Conservation (phyloP, 2,329 filamentous ascomycete genomes). For the Aspergillus sp. region DNA sequence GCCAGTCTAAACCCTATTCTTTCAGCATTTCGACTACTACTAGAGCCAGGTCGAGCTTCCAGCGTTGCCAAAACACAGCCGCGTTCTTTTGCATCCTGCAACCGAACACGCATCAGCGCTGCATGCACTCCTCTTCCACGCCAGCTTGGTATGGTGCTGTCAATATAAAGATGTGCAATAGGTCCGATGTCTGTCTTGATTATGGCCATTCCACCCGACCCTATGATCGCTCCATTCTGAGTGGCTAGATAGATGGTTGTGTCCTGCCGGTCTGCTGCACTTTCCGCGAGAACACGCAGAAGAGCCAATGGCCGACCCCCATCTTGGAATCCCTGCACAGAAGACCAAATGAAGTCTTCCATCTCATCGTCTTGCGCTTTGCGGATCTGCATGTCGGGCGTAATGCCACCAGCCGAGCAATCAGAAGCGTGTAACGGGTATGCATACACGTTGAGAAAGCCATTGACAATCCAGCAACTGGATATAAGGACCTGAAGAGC, state of each 20-base stretch:
- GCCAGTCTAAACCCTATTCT: slow-evolving; percentile 16
- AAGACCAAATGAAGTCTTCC: slow-evolving; percentile 13
- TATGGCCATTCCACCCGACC: slow-evolving; percentile 13
- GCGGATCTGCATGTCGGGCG: slow-evolving; percentile 1
- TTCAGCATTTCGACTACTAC: slow-evolving; percentile 17
- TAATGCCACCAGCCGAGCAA: background rate
- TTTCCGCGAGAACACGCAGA: slow-evolving; percentile 10
- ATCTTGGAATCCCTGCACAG: slow-evolving; percentile 14
- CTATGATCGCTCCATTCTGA: slow-evolving; percentile 8
- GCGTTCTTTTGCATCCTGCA: slow-evolving; percentile 12
- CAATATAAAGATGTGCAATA: slow-evolving; percentile 18
- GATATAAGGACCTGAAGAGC: slow-evolving; percentile 10
- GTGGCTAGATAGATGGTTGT: slow-evolving; percentile 15
- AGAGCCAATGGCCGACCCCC: slow-evolving; percentile 11
- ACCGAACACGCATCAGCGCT: slow-evolving; percentile 13
- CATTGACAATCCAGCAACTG: slow-evolving; percentile 8
- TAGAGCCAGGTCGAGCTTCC: slow-evolving; percentile 9
- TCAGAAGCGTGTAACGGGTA: slow-evolving; percentile 5
- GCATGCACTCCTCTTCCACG: slow-evolving; percentile 15
- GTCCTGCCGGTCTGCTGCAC: slow-evolving; percentile 13
- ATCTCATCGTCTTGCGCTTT: background rate
- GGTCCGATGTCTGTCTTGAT: slow-evolving; percentile 13
- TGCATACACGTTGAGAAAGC: slow-evolving; percentile 14
- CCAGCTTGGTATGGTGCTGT: slow-evolving; percentile 14
- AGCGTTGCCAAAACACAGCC: slow-evolving; percentile 13